Evolutionary conservation across 345 rosid species (phyloP), one percentile per base, ranked within the genome.

Genomic region (Microthlaspi erraticum): DNA sequence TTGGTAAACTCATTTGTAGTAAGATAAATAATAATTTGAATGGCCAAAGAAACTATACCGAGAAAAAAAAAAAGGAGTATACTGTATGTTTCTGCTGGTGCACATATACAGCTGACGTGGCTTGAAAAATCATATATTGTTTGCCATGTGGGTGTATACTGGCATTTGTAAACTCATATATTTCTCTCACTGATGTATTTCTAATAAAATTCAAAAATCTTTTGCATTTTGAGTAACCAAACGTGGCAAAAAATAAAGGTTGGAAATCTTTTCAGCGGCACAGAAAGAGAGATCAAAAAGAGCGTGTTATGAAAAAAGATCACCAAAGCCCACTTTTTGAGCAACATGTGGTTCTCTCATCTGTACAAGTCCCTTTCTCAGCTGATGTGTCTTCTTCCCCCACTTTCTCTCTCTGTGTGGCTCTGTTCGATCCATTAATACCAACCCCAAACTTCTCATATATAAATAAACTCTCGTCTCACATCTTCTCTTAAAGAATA

Each of bases 341-440:
- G 34, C 46, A 68, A 29, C 70, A 68, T 75, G 79, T 75, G 79
- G 79, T 59, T 75, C 59, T 75, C 64, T 19, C 63, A 17, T 68
- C 58, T 51, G 74, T 20, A 20, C 63, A 75, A 9, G 78, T 68
- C 74, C 58, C 44, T 69, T 8, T 74, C 73, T 68, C 13, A 36
- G 43, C 69, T 68, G 26, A 60, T 64, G 73, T 75, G 68, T 51
- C 41, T 8, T 44, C 43, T 60, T 58, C 41, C 41, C 41, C 38
- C 62, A 46, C 9, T 74, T 51, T 50, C 14, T 55, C 33, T 36
- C 8, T 49, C 57, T 67, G 19, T 75, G 73, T 74, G 78, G 78
- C 78, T 74, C 60, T 66, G 12, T 42, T 8, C 10, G 9, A 38
- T 61, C 69, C 74, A 8, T 60, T 53, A 32, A 45, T 68, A 68